Percentiles rank a stretch among this genome's conserved stretches.
Evolutionary conservation across 129 eudicot genomes (phyloP).

Genomic region (Artemisia argyi): DNA sequence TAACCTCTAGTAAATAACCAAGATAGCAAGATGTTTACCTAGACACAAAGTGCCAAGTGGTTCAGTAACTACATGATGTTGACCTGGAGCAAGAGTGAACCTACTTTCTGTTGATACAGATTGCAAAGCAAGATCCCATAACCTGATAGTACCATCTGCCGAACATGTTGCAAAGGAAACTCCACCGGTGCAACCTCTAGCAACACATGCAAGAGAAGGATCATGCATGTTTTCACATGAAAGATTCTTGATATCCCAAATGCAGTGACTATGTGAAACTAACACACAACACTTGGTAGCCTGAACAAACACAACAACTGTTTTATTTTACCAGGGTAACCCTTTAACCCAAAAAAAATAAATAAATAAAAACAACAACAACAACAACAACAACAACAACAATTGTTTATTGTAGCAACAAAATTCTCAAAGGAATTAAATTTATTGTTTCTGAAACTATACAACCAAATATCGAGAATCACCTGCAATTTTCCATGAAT

Average conservation of each 20-base stretch:
- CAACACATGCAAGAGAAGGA: conserved; percentile 72
- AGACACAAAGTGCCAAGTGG: conserved; percentile 38
- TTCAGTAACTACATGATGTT: conserved; percentile 23
- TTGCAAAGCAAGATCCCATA: conserved; percentile 66
- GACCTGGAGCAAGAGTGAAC: conserved; percentile 22
- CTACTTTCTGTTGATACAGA: conserved; percentile 27
- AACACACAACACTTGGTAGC: conserved; percentile 73
- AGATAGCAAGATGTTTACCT: conserved; percentile 41
- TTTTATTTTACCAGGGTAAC: too few species aligned
- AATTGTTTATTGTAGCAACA: conserved; percentile 25
- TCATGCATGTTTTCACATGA: conserved; percentile 75
- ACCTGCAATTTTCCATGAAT: conserved; percentile 57
- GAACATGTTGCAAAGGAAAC: conserved; percentile 80
- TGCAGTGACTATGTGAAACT: conserved; percentile 72
- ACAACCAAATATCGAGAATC: conserved; percentile 22
- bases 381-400: too few species aligned
- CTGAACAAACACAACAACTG: conserved; percentile 41
- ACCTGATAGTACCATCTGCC: conserved; percentile 66
- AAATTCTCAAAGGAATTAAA: neutral
- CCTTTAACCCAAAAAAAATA: too few species aligned
- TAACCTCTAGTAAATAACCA: neutral
- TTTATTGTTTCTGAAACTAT: neutral
- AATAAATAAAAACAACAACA: too few species aligned
- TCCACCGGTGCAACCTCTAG: conserved; percentile 76
- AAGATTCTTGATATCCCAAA: conserved; percentile 71